Conservation (phyloP, 2,329 filamentous ascomycete genomes). For the Aureobasidium vineae region DNA sequence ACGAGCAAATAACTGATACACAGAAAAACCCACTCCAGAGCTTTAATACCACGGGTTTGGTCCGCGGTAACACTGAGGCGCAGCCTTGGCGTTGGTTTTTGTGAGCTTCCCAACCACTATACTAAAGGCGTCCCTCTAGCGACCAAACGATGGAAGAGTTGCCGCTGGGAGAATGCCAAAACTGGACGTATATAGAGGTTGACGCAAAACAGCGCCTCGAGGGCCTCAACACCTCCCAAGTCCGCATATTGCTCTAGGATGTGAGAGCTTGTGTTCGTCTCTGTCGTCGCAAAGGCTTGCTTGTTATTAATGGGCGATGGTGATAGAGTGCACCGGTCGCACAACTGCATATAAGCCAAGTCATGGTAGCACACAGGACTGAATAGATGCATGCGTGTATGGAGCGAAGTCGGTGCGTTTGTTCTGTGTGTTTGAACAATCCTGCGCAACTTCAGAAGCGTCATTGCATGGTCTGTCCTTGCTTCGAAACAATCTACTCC, state of each 20-base stretch:
- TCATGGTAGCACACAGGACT: too few relatives aligned
- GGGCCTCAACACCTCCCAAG: not conserved
- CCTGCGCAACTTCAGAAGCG: not conserved
- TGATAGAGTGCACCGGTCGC: not conserved
- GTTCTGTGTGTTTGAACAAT: not conserved
- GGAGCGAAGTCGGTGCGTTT: not conserved
- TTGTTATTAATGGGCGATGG: not conserved
- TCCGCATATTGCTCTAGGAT: not conserved
- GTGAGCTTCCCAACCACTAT: constrained; percentile 5
- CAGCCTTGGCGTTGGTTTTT: not conserved
- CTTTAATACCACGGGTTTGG: not conserved
- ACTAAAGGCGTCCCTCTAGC: not conserved
- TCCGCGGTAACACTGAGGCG: not conserved
- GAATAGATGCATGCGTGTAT: not conserved
- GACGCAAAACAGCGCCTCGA: not conserved
- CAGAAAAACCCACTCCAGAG: not conserved
- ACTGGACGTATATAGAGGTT: not conserved
- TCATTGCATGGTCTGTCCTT: not conserved
- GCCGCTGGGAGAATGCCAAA: not conserved
- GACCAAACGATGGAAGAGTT: constrained; percentile 1
- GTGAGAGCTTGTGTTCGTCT: not conserved
- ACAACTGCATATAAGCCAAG: not conserved
- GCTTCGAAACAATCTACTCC: not conserved
- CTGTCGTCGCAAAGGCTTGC: not conserved
- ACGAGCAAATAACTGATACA: constrained; percentile 1